Evolutionary conservation across 371 early-diverging fungal genomes (phyloP).

Genomic region (Mucor piriformis): DNA sequence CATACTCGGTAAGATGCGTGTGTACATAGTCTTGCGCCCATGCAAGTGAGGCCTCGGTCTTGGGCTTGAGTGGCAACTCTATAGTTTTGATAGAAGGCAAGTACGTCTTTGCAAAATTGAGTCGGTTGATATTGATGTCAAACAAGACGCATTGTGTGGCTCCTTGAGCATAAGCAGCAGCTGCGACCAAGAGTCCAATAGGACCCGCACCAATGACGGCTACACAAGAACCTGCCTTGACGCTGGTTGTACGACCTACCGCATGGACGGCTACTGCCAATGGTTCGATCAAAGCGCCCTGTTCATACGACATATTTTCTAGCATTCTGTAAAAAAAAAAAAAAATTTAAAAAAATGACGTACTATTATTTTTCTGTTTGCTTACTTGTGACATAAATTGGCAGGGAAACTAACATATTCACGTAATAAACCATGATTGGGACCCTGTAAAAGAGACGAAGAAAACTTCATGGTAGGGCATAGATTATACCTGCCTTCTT

Average conservation of each 20-base stretch:
- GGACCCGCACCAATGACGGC: constrained; percentile 61
- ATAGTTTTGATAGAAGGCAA: not conserved
- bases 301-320: constrained; percentile 61
- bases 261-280: constrained; percentile 48
- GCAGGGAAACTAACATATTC: constrained; percentile 43
- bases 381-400: constrained; percentile 47
- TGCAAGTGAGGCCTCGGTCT: not conserved
- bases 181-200: constrained; percentile 53
- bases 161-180: constrained; percentile 48
- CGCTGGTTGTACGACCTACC: constrained; percentile 54
- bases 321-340: constrained; percentile 33
- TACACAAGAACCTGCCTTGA: constrained; percentile 64
- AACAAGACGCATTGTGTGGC: constrained; percentile 41
- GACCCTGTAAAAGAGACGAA: constrained; percentile 43
- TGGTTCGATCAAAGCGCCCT: constrained; percentile 46
- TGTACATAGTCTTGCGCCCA: constrained; percentile 28
- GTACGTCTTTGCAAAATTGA: constrained; percentile 44
- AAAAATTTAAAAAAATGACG: constrained; percentile 1
- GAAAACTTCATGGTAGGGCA: constrained; percentile 47
- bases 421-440: constrained; percentile 48
- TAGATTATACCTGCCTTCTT: constrained; percentile 42
- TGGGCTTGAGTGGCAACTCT: constrained; percentile 23
- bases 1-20: constrained; percentile 10
- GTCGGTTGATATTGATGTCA: constrained; percentile 11
- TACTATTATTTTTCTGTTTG: not conserved